Percentiles rank a stretch among this genome's conserved stretches.
Conservation (phyloP, 2,329 filamentous ascomycete species). For the Rachicladosporium sp. region DNA sequence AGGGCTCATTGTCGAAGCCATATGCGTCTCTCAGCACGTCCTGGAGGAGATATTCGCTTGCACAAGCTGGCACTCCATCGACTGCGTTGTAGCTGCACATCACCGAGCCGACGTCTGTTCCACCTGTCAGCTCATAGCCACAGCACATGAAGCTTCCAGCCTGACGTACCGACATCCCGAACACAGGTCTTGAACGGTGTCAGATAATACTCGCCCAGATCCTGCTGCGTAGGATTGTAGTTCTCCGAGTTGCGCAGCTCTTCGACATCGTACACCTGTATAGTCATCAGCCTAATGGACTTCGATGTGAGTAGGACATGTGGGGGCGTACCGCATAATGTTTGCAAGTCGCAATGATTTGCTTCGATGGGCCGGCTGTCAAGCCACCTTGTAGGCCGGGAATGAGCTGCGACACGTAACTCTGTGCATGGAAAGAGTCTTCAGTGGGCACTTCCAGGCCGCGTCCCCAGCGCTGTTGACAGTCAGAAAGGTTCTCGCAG, state of each 20-base stretch:
- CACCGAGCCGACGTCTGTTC: conserved; percentile 27
- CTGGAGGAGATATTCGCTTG: conserved; percentile 46
- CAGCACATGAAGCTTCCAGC: conserved; percentile 10
- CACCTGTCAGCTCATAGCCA: too few relatives aligned
- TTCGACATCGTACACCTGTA: conserved; percentile 23
- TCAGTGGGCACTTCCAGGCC: conserved; percentile 28
- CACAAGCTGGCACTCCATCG: conserved; percentile 50
- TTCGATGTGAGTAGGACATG: too few relatives aligned
- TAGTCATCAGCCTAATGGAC: too few relatives aligned
- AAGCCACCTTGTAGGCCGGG: conserved; percentile 15
- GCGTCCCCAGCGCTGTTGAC: conserved; percentile 9
- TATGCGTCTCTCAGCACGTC: conserved; percentile 49
- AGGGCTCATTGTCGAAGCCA: conserved; percentile 41
- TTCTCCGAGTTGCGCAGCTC: conserved; percentile 33
- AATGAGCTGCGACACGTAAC: conserved; percentile 16
- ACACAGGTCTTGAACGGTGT: conserved; percentile 45
- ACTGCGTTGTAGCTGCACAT: conserved; percentile 48
- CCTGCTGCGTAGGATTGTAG: conserved; percentile 43
- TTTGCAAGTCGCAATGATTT: conserved; percentile 27
- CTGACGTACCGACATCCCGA: conserved; percentile 28
- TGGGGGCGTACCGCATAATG: background rate
- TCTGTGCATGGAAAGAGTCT: conserved; percentile 6
- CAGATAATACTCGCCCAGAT: conserved; percentile 50
- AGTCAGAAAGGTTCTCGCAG: too few relatives aligned
- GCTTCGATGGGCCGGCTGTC: conserved; percentile 15